Evolutionary conservation across 768 basidiomycete genomes (phyloP).

Genomic region (Russula olivacea): DNA sequence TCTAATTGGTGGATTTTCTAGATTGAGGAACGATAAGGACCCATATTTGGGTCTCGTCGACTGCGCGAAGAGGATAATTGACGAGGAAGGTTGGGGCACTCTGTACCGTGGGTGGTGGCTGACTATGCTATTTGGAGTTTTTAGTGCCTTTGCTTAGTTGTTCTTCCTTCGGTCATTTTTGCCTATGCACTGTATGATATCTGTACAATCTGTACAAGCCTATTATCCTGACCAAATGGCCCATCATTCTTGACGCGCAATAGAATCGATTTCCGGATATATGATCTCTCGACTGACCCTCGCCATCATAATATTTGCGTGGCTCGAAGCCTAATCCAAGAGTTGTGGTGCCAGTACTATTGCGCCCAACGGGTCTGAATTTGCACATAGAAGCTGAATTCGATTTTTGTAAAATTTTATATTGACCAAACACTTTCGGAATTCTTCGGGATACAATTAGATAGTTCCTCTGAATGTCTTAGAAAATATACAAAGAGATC

Average conservation of each 20-base stretch:
- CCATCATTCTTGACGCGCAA: not conserved
- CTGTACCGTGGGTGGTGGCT: slow-evolving; percentile 87
- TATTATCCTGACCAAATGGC: not conserved
- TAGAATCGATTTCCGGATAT: not conserved
- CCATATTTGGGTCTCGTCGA: slow-evolving; percentile 72
- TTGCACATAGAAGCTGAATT: too few species aligned
- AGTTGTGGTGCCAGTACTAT: too few species aligned
- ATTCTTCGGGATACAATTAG: too few species aligned
- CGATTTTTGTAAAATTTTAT: too few species aligned
- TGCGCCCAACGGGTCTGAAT: too few species aligned
- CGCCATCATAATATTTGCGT: not conserved
- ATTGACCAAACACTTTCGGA: too few species aligned
- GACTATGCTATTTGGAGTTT: slow-evolving; percentile 57
- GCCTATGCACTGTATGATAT: not conserved
- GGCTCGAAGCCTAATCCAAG: too few species aligned
- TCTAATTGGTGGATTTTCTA: slow-evolving; percentile 3
- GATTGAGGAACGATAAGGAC: slow-evolving; percentile 62
- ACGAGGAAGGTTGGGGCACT: slow-evolving; percentile 71
- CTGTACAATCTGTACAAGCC: slow-evolving; percentile 11
- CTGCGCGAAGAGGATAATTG: slow-evolving; percentile 67
- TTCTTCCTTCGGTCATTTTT: not conserved
- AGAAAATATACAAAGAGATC: too few species aligned
- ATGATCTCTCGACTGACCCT: not conserved
- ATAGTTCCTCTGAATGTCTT: too few species aligned
- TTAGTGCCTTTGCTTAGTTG: slow-evolving; percentile 42